phyloP scores from a whole-genome alignment of 345 rosid species.

The Aquilaria yunnanensis region DNA sequence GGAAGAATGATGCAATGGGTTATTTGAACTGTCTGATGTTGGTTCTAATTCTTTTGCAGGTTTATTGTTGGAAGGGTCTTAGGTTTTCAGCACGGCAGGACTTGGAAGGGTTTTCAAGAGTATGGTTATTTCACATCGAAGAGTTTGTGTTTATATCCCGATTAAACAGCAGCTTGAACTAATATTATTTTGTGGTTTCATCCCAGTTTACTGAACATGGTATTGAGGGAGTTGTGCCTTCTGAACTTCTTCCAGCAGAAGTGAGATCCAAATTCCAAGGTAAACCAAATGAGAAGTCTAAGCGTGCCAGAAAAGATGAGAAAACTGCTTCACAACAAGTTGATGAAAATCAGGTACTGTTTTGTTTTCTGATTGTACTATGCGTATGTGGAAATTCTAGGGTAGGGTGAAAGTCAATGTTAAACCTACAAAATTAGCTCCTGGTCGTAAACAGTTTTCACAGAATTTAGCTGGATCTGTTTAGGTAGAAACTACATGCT shows the following conservation, averaged over 20 bases:
- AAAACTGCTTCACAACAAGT: constrained; percentile 47
- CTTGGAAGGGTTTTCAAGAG: constrained; percentile 92
- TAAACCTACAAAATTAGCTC: no score
- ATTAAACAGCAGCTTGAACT: constrained; percentile 4
- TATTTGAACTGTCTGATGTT: no score
- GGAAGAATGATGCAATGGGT: no score
- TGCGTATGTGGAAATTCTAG: no score
- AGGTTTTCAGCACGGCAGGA: constrained; percentile 92
- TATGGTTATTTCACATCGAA: constrained; percentile 22
- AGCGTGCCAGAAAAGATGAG: constrained; percentile 91
- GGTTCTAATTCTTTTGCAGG: constrained; percentile 35
- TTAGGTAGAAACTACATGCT: no score
- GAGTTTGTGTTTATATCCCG: background rate
- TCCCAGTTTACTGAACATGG: constrained; percentile 93
- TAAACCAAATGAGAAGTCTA: constrained; percentile 76
- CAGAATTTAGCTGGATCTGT: no score
- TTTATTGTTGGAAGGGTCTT: constrained; percentile 99
- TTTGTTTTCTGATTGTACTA: no score
- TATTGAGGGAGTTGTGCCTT: constrained; percentile 93
- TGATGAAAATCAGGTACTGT: constrained; percentile 63
- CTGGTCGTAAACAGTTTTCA: no score
- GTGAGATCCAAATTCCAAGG: constrained; percentile 82
- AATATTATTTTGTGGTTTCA: background rate
- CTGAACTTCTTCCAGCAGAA: constrained; percentile 72
- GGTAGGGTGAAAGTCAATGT: no score